Conservation (phyloP, 345 rosid species). For the Microcos paniculata region DNA sequence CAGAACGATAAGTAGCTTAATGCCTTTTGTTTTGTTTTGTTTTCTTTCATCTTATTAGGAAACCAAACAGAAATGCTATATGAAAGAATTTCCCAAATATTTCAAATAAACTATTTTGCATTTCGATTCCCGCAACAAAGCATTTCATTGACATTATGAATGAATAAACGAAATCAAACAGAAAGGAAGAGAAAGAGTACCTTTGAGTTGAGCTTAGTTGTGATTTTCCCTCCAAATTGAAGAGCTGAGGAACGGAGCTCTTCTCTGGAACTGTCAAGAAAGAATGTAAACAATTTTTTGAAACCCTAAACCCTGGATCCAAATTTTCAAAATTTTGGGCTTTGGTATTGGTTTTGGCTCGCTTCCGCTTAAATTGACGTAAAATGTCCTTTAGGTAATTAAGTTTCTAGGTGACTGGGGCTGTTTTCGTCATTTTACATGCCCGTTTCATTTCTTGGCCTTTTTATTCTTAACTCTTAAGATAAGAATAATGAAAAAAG, state of each 20-base stretch:
- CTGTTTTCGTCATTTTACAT: neutral
- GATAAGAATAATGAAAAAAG: too few relatives aligned
- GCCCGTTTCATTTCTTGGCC: neutral
- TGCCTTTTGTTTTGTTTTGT: neutral
- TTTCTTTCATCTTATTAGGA: neutral
- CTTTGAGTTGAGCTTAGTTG: neutral
- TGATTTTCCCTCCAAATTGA: slow-evolving; percentile 2
- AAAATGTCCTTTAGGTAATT: neutral
- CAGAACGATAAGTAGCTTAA: neutral
- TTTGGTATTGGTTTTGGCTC: neutral
- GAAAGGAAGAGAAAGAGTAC: slow-evolving; percentile 9
- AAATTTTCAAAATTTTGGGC: slow-evolving; percentile 6
- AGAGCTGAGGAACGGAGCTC: neutral
- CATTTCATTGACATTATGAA: neutral
- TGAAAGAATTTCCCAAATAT: neutral
- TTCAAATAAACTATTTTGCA: neutral
- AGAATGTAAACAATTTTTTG: neutral
- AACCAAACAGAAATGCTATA: neutral
- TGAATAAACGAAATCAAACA: neutral
- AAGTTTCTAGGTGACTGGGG: neutral
- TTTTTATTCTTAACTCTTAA: neutral
- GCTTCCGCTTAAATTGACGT: neutral
- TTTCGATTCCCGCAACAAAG: neutral
- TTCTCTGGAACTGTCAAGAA: neutral
- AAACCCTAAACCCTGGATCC: slow-evolving; percentile 1